phyloP scores from a whole-genome alignment of 1,139 yeast genomes.

The Geotrichum reessii region DNA sequence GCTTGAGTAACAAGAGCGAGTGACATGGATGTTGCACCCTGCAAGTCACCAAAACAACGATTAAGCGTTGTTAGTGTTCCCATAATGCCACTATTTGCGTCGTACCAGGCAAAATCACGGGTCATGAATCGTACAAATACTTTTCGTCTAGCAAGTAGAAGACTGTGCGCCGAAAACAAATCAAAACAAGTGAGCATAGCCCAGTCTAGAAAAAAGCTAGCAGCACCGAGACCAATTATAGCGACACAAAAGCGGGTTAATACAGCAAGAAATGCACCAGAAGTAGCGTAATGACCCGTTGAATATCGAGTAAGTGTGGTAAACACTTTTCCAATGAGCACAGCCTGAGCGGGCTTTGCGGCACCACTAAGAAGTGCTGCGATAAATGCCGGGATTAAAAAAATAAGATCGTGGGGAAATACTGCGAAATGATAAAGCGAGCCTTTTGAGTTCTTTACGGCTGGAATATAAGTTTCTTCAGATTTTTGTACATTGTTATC shows the following conservation, averaged over 20 bases:
- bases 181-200: conserved; percentile 58
- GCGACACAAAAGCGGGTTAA: conserved; percentile 34
- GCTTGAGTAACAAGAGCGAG: conserved; percentile 54
- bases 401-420: conserved; percentile 26
- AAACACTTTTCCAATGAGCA: conserved; percentile 63
- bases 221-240: conserved; percentile 55
- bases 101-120: conserved; percentile 45
- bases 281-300: conserved; percentile 28
- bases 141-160: conserved; percentile 47
- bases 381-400: conserved; percentile 27
- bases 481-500: not conserved
- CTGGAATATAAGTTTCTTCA: not conserved
- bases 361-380: conserved; percentile 43
- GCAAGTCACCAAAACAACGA: conserved; percentile 62
- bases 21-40: conserved; percentile 65
- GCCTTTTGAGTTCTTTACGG: not conserved
- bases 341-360: conserved; percentile 58
- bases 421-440: conserved; percentile 13
- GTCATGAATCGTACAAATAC: conserved; percentile 36
- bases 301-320: conserved; percentile 43
- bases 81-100: conserved; percentile 39
- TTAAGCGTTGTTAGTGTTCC: conserved; percentile 64
- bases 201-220: conserved; percentile 50
- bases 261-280: conserved; percentile 39
- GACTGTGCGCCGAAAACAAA: conserved; percentile 68